These are phyloP conservation scores for Penicillium mononematosum DNA, from an alignment of 495 filamentous ascomycete genomes.

Conservation along the genomic window DNA sequence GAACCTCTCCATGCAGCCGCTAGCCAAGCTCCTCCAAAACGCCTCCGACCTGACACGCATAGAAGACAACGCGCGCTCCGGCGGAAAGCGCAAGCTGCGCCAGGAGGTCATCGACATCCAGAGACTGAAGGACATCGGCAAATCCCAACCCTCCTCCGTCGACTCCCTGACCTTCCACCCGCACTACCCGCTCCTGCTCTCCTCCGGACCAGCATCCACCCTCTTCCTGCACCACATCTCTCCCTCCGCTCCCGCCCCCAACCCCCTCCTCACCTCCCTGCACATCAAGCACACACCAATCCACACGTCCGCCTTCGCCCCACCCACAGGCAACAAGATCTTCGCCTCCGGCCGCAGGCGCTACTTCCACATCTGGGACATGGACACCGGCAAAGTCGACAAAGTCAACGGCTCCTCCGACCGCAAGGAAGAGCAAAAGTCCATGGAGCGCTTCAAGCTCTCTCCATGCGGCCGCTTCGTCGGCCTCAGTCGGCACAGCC, in stretches of 20 bases:
- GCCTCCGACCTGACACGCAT: constrained; percentile 55
- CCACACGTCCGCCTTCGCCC: constrained; percentile 72
- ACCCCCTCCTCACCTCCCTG: constrained; percentile 85
- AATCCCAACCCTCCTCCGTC: constrained; percentile 66
- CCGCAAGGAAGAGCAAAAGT: constrained; percentile 77
- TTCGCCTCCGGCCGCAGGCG: constrained; percentile 82
- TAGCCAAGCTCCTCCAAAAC: constrained; percentile 76
- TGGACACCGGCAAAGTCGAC: constrained; percentile 74
- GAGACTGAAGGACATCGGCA: constrained; percentile 63
- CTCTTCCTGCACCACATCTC: constrained; percentile 86
- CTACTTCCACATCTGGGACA: constrained; percentile 94
- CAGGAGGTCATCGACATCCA: constrained; percentile 87
- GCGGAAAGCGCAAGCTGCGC: constrained; percentile 62
- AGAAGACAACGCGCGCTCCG: constrained; percentile 34
- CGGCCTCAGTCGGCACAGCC: constrained; percentile 69
- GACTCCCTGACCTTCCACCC: constrained; percentile 89
- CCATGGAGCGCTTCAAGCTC: constrained; percentile 85
- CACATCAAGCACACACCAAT: constrained; percentile 81
- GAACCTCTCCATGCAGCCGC: constrained; percentile 65
- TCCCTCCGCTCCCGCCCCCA: constrained; percentile 69
- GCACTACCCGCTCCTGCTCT: constrained; percentile 79
- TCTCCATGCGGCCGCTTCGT: constrained; percentile 84
- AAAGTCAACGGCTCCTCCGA: constrained; percentile 70
- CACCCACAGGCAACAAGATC: constrained; percentile 51
- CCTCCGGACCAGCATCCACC: constrained; percentile 78